These are phyloP conservation scores for Eimeria praecox DNA, from an alignment of 169 alveolate genomes.

Conservation along the genomic window DNA sequence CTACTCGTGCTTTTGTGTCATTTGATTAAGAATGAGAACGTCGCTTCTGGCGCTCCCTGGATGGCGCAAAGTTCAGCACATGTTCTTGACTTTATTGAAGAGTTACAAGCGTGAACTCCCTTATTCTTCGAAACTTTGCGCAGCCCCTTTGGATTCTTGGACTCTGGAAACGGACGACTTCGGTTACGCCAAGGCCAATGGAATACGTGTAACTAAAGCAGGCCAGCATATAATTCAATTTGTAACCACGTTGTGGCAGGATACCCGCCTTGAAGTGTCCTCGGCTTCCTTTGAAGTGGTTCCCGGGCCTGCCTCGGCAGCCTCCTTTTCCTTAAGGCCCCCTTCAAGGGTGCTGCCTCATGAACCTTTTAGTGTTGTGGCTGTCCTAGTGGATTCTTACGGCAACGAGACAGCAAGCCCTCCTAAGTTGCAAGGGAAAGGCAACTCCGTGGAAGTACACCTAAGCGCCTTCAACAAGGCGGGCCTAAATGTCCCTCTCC, in stretches of 20 bases:
- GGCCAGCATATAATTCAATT: constrained; percentile 51
- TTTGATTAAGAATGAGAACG: background rate
- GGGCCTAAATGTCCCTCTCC: constrained; percentile 18
- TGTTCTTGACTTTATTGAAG: background rate
- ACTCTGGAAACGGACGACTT: constrained; percentile 40
- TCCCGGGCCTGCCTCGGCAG: constrained; percentile 61
- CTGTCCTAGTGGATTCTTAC: constrained; percentile 27
- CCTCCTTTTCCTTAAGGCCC: constrained; percentile 27
- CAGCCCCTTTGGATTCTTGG: constrained; percentile 57
- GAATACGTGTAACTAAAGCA: constrained; percentile 21
- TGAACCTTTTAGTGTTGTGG: constrained; percentile 64
- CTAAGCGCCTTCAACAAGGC: constrained; percentile 33
- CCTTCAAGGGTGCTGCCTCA: constrained; percentile 51
- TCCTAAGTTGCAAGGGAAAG: constrained; percentile 14
- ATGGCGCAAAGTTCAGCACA: background rate
- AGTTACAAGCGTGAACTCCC: background rate
- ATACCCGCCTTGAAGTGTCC: constrained; percentile 59
- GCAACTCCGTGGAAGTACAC: constrained; percentile 38
- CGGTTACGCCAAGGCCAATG: constrained; percentile 52
- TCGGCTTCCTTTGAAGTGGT: constrained; percentile 62
- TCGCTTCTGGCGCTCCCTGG: background rate
- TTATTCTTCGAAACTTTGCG: background rate
- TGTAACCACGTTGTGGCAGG: constrained; percentile 59
- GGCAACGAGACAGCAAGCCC: constrained; percentile 55
- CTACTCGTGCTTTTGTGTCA: background rate